Evolutionary conservation across 768 basidiomycete species (phyloP).

Genomic region (Scleroderma bovista): DNA sequence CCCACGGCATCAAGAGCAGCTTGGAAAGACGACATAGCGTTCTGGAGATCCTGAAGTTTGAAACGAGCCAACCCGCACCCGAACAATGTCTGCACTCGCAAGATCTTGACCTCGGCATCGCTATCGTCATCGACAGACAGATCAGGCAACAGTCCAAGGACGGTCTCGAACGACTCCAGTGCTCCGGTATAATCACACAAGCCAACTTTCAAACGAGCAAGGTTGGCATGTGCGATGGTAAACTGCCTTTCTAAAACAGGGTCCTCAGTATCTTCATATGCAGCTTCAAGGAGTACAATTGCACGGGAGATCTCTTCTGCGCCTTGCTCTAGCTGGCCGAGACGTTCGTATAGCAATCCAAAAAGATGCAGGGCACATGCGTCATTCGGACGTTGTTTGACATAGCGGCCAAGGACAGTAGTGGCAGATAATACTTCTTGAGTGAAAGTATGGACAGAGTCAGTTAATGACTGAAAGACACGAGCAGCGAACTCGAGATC

Average conservation of each 20-base stretch:
- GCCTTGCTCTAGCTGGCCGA: constrained; percentile 66
- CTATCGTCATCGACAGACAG: constrained; percentile 15
- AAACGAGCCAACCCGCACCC: constrained; percentile 71
- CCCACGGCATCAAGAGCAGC: constrained; percentile 52
- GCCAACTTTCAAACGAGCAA: constrained; percentile 73
- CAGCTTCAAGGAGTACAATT: constrained; percentile 71
- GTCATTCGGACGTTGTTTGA: constrained; percentile 60
- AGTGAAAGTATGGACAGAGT: constrained; percentile 12
- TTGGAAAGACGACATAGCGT: constrained; percentile 65
- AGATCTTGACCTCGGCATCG: constrained; percentile 29
- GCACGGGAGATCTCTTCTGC: constrained; percentile 52
- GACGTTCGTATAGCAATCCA: constrained; percentile 77
- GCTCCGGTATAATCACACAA: constrained; percentile 53
- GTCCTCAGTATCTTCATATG: constrained; percentile 87
- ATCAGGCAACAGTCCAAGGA: constrained; percentile 60
- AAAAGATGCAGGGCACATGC: constrained; percentile 77
- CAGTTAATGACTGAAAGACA: constrained; percentile 41
- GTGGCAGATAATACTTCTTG: constrained; percentile 67
- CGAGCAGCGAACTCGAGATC: constrained; percentile 72
- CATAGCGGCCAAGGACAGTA: constrained; percentile 76
- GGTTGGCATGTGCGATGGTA: constrained; percentile 73
- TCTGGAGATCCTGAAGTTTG: constrained; percentile 54
- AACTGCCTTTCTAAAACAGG: constrained; percentile 71
- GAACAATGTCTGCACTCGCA: constrained; percentile 62
- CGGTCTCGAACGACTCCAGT: constrained; percentile 65